Conservation (phyloP, 306 rosid species). For the Citrullus colocynthis region DNA sequence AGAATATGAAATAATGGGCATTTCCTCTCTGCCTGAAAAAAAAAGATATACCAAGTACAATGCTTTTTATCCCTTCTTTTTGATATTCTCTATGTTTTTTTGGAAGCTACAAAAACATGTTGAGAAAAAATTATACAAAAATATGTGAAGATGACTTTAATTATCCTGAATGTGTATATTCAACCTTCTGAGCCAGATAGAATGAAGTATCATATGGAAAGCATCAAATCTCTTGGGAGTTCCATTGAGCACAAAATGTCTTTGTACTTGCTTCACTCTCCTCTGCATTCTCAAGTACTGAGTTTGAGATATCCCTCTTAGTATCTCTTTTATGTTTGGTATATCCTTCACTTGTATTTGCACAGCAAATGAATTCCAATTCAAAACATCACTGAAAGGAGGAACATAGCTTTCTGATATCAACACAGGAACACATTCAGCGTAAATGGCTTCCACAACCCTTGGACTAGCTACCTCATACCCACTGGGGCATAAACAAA, state of each 20-base stretch:
- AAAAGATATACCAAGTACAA: background rate
- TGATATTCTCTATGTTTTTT: background rate
- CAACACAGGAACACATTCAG: slow-evolving; percentile 31
- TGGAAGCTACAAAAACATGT: background rate
- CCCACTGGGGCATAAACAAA: slow-evolving; percentile 34
- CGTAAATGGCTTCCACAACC: slow-evolving; percentile 38
- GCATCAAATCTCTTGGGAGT: slow-evolving; percentile 28
- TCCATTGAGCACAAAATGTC: slow-evolving; percentile 26
- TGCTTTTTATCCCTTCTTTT: background rate
- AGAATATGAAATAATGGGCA: background rate
- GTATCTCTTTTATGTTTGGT: slow-evolving; percentile 21
- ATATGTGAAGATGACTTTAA: background rate
- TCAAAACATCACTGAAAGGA: slow-evolving; percentile 33
- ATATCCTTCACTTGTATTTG: slow-evolving; percentile 28
- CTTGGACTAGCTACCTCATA: slow-evolving; percentile 38
- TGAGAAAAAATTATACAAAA: background rate
- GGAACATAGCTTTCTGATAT: slow-evolving; percentile 30
- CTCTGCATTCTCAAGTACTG: slow-evolving; percentile 31
- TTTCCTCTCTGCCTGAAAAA: background rate
- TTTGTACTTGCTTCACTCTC: slow-evolving; percentile 27
- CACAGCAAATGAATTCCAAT: slow-evolving; percentile 31
- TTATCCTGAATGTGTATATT: slow-evolving; percentile 14
- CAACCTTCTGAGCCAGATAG: slow-evolving; percentile 33
- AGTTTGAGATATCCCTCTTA: slow-evolving; percentile 23
- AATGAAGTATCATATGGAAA: slow-evolving; percentile 33